Base-by-base conservation (phyloP, 2,329 filamentous ascomycete species). In the Pseudogymnoascus sp. region DNA sequence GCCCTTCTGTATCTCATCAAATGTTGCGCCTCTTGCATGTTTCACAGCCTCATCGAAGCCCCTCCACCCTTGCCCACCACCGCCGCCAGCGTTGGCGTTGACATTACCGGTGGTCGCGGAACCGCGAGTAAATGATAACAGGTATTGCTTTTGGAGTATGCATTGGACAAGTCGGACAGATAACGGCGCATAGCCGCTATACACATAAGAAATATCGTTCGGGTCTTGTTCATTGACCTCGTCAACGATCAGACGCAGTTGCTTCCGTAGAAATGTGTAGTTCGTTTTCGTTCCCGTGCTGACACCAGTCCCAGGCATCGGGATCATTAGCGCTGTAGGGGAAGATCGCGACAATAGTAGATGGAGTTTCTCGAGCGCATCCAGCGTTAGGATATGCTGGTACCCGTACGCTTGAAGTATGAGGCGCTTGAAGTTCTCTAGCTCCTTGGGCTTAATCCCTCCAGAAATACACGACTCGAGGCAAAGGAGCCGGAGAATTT, bases 191-290 rank as follows among this genome's bases (percentile, higher is more conserved):
- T 97, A 99, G 58, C 94, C 95, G 64, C 90, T 95, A 74, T 97
- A 99, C 9, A 96, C 92, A 69, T 99, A 99, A n/a, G 92, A 88
- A 63, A 97, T 86, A 67, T 99, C 94, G 68, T 94, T 89, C 2
- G 94, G 94, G 52, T 95, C 88, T 61, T 94, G 86, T 73, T 99
- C 94, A 70, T 95, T 92, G 37, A 99, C 92, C 71, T 97, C 94
- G 71, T 99, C 94, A 60, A 96, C 88, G 70, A 96, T 95, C 13
- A 99, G 81, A 28, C 88, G 84, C 12, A 99, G 82, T 62, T 86
- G 85, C 71, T 94, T 95, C 59, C 95, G 87, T 4, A 97, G 77
- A 65, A 90, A 89, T 3, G 84, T 86, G 74, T 96, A 99, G 71
- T 97, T 96, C 9, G 92, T 96, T 72, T 91, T 90, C 19, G 81